Base-by-base conservation (phyloP, 495 filamentous ascomycete genomes). In the Darksidea phi region DNA sequence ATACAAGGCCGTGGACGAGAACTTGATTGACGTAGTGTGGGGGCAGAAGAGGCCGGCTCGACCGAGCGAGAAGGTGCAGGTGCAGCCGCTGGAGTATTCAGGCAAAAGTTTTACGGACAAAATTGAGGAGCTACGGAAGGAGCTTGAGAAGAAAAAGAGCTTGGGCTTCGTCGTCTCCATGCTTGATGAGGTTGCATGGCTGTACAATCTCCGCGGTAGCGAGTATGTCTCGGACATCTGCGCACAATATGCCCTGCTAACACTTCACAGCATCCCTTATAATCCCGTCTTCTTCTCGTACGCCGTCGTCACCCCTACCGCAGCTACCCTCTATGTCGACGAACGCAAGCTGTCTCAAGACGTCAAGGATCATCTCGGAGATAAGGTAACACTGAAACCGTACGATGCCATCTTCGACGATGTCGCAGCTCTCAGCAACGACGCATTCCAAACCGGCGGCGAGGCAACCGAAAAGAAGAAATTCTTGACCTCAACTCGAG, bases 241-340 rank as follows among this genome's bases (percentile, higher is more conserved):
- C 3, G 18, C 18, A 6, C 6, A 43, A 3, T 24, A 26, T 13
- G 4, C 28, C 32, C 28, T n/a, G 10, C 48, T 62, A 37, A 70
- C 75, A 47, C 8, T 20, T n/a, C 18, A 12, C 51, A 88, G 85
- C 72, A 99, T 99, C 68, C 88, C 90, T 1, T 99, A 96, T 77
- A 99, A 99, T 69, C 95, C 95, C 0, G 95, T 99, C 34, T 99
- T 97, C 79, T 97, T 97, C 77, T 95, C 95, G 24, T 99, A 97
- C 71, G 91, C 91, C 41, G 80, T 95, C 42, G 79, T 99, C 52
- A 97, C 95, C 4, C 85, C 87, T 2, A 86, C 86, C 7, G 79
- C 84, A 5, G 90, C 88, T 32, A 93, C 88, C 24, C 76, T 99
- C 12, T 99, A 97, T 67, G 78, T 97, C 49, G 86, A 97, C 64